Conservation (phyloP, 495 filamentous ascomycete species). For the Chlorociboria aeruginascens region DNA sequence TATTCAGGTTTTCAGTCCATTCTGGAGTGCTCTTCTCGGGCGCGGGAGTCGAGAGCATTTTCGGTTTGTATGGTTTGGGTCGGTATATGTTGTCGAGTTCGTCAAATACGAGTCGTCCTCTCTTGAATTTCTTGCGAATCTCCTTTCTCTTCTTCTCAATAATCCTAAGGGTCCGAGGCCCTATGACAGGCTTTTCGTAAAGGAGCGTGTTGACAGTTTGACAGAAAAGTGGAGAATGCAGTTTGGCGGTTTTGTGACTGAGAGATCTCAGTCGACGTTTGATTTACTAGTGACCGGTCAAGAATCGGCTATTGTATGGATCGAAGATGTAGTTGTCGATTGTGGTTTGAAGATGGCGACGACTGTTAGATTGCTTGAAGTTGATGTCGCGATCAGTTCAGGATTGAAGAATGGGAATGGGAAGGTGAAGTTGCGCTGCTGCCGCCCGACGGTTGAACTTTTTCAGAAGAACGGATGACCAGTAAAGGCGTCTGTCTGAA, state of each 20-base stretch:
- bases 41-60: conserved; percentile 28
- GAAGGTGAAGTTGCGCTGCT: conserved; percentile 8
- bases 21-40: conserved; percentile 9
- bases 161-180: conserved; percentile 12
- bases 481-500: conserved; percentile 21
- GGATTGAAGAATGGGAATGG: neutral
- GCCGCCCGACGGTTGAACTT: conserved; percentile 14
- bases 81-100: conserved; percentile 21
- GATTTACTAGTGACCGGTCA: neutral
- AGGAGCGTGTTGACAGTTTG: conserved; percentile 27
- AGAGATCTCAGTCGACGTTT: neutral
- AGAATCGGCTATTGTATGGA: neutral
- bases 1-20: conserved; percentile 56
- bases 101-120: conserved; percentile 17
- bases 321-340: neutral
- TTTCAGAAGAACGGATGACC: conserved; percentile 15
- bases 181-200: conserved; percentile 31
- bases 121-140: conserved; percentile 7
- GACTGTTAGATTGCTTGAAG: neutral
- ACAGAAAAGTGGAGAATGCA: conserved; percentile 55
- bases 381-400: neutral
- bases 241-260: conserved; percentile 36
- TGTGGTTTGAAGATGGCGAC: neutral
- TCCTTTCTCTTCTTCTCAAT: conserved; percentile 20
- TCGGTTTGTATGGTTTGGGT: conserved; percentile 16